Base-by-base conservation (phyloP, 192 early-diverging fungal species). In the Chytriomyces sp. region DNA sequence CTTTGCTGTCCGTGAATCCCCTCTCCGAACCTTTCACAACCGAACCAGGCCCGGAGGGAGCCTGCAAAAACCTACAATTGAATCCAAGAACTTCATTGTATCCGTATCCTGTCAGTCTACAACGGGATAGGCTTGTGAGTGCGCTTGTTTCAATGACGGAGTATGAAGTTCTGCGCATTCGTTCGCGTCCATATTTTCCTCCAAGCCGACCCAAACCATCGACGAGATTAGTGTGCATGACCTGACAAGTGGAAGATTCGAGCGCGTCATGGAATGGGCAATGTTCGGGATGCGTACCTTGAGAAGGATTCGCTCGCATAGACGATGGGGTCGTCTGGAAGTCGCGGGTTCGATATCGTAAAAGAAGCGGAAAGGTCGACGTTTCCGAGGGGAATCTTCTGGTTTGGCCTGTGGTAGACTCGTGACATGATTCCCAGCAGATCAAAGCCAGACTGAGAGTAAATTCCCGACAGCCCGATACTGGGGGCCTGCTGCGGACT, bases 291-390 rank as follows among this genome's bases (percentile, higher is more conserved):
- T 22, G 22, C 44, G 44, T 22, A 49, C 44, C 74, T 72, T 59
- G 87, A 80, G 73, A 91, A 91, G 19, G 83, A 89, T 37, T 87
- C 81, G 59, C 80, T 84, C 17, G 70, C 85, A 70, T 91, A 91
- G 6, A 91, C 79, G 26, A 91, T 82, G 31, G 89, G 90, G 25
- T 82, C 78, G 68, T 88, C 89, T 7, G 81, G 79, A 56, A 84
- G 81, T 8, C 82, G 57, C 2, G 88, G 85, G 64, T 91, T 89
- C 7, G 85, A 77, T 19, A 89, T 85, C 39, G 70, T 63, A 62
- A 85, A 87, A 8, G 82, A 81, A 52, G 80, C 81, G 38, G 74
- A 77, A 80, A 86, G 82, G 55, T 89, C 86, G 26, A 88, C 78
- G 39, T 85, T 89, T 2, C 86, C 88, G 26, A 86, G 74, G 67